Percentiles rank a stretch among this genome's conserved stretches.
Evolutionary conservation across 495 filamentous ascomycete genomes (phyloP).

Genomic region (Trichoderma virens): DNA sequence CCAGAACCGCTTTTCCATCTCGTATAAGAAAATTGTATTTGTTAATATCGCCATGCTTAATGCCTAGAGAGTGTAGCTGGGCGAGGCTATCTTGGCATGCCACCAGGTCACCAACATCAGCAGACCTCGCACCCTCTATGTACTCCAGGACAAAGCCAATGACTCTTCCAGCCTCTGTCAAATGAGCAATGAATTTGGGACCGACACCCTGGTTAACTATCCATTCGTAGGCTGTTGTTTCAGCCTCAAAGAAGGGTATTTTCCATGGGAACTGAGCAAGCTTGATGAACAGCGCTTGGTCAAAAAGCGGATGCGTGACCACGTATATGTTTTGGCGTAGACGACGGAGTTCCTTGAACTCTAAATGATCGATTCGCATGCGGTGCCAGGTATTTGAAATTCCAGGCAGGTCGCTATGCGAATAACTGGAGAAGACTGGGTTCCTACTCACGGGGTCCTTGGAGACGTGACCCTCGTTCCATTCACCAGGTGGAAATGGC

Average conservation of each 20-base stretch:
- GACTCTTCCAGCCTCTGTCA: constrained; percentile 35
- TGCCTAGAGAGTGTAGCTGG: constrained; percentile 30
- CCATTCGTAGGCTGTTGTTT: constrained; percentile 36
- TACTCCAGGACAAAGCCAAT: constrained; percentile 40
- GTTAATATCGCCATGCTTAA: constrained; percentile 39
- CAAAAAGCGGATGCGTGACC: constrained; percentile 18
- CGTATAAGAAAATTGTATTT: constrained; percentile 37
- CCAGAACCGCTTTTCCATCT: constrained; percentile 21
- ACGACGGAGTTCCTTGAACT: constrained; percentile 11
- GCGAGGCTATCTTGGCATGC: constrained; percentile 22
- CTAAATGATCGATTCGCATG: constrained; percentile 18
- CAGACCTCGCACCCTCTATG: constrained; percentile 23
- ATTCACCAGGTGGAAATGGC: constrained; percentile 20
- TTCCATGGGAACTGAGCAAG: constrained; percentile 35
- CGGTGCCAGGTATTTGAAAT: constrained; percentile 18
- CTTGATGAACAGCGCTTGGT: constrained; percentile 28
- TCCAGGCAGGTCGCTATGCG: constrained; percentile 13
- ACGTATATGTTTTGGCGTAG: constrained; percentile 16
- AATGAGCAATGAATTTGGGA: constrained; percentile 36
- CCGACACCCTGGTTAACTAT: constrained; percentile 29
- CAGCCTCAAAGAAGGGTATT: constrained; percentile 31
- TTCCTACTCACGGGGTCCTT: constrained; percentile 12
- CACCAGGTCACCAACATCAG: constrained; percentile 25
- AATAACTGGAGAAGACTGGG: constrained; percentile 12
- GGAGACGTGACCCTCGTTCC: constrained; percentile 20